Evolutionary conservation across 176 grass and related monocot genomes (phyloP).

Genomic region (Lolium rigidum): DNA sequence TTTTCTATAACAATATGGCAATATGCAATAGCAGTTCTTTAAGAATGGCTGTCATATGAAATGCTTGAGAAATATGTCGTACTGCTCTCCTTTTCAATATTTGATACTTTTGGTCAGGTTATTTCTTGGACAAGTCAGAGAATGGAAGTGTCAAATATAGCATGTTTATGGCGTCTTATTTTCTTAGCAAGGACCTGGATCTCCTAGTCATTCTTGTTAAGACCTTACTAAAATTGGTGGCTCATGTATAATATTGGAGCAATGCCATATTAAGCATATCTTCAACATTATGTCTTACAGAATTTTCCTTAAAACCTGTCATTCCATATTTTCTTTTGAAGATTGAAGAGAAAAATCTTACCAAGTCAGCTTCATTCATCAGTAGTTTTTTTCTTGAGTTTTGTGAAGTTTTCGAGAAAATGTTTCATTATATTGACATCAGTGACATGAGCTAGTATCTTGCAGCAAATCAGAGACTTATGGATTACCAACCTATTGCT

Average conservation of each 20-base stretch:
- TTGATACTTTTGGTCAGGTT: not conserved
- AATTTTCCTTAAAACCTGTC: slow-evolving; percentile 19
- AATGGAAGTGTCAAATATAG: not conserved
- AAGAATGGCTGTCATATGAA: not conserved
- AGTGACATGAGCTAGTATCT: not conserved
- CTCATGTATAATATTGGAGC: not conserved
- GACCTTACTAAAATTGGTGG: not conserved
- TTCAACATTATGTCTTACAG: slow-evolving; percentile 4
- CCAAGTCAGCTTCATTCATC: not conserved
- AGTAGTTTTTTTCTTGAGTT: not conserved
- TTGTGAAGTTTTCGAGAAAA: not conserved
- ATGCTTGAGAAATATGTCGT: slow-evolving; percentile 21
- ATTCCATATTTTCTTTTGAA: not conserved
- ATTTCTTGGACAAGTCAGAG: not conserved
- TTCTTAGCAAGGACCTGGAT: slow-evolving; percentile 31
- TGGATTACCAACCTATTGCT: not conserved
- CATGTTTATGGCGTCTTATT: slow-evolving; percentile 4
- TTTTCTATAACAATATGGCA: not conserved
- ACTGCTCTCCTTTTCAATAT: slow-evolving; percentile 5
- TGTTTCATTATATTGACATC: not conserved
- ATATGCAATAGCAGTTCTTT: not conserved
- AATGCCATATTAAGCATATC: not conserved
- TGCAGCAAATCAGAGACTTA: not conserved
- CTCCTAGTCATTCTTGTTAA: slow-evolving; percentile 11
- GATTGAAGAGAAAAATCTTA: not conserved